phyloP scores from a whole-genome alignment of 305 asterid genomes.

The Solanum chacoense region DNA sequence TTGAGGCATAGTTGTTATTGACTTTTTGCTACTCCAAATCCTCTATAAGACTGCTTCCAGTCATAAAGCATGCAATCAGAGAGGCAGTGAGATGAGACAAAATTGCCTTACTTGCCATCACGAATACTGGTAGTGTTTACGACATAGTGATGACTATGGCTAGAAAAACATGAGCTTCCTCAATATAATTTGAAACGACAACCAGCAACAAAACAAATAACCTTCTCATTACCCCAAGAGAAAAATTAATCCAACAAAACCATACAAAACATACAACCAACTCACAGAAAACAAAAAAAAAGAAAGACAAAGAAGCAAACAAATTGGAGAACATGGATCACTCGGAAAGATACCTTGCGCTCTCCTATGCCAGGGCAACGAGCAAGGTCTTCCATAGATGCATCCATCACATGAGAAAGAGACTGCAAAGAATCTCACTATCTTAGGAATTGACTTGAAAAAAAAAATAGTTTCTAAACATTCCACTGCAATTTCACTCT shows the following conservation, averaged over 20 bases:
- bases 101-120: not conserved
- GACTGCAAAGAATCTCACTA: conserved; percentile 36
- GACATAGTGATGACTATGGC: not conserved
- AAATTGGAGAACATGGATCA: not conserved
- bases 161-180: not conserved
- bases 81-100: not conserved
- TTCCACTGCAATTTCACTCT: conserved; percentile 10
- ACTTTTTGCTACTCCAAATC: not conserved
- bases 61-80: not conserved
- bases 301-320: not conserved
- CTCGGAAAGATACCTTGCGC: conserved; percentile 51
- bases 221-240: not conserved
- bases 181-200: not conserved
- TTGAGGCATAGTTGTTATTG: not conserved
- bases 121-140: not conserved
- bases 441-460: not conserved
- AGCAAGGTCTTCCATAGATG: conserved; percentile 96
- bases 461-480: not conserved
- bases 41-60: not conserved
- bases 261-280: not conserved
- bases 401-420: conserved; percentile 81
- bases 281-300: not conserved
- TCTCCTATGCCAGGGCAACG: conserved; percentile 99
- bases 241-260: not conserved
- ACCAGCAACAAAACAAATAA: not conserved